phyloP scores from a whole-genome alignment of 257 asterid species.

The Cynanchum wilfordii region DNA sequence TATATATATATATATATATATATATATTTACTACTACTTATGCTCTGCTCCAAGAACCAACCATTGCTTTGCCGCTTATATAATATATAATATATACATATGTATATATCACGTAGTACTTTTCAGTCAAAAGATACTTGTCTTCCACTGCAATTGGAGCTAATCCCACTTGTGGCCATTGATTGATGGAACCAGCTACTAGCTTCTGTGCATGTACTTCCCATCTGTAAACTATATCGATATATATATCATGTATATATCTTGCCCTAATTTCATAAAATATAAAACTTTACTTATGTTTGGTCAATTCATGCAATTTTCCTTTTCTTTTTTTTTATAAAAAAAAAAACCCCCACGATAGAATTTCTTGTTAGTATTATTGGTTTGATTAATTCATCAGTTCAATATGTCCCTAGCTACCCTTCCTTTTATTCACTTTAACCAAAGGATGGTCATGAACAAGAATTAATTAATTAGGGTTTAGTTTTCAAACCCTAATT shows the following conservation, averaged over 20 bases:
- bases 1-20: background rate
- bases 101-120: background rate
- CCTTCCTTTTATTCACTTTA: too few species aligned
- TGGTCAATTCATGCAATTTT: background rate
- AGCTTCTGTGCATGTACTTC: slow-evolving; percentile 1
- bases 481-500: too few species aligned
- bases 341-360: background rate
- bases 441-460: too few species aligned
- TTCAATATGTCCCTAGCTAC: too few species aligned
- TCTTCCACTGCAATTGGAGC: background rate
- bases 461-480: too few species aligned
- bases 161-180: background rate
- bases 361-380: background rate
- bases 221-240: background rate
- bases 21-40: background rate
- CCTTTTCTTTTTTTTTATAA: background rate
- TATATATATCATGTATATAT: too few species aligned
- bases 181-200: slow-evolving; percentile 5
- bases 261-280: background rate
- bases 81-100: too few species aligned
- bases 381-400: too few species aligned
- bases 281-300: background rate
- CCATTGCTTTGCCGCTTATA: background rate
- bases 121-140: slow-evolving; percentile 10
- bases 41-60: background rate